These are phyloP conservation scores for Aspergillus sclerotiicarbonarius DNA, from an alignment of 495 filamentous ascomycete species.

Conservation along the genomic window DNA sequence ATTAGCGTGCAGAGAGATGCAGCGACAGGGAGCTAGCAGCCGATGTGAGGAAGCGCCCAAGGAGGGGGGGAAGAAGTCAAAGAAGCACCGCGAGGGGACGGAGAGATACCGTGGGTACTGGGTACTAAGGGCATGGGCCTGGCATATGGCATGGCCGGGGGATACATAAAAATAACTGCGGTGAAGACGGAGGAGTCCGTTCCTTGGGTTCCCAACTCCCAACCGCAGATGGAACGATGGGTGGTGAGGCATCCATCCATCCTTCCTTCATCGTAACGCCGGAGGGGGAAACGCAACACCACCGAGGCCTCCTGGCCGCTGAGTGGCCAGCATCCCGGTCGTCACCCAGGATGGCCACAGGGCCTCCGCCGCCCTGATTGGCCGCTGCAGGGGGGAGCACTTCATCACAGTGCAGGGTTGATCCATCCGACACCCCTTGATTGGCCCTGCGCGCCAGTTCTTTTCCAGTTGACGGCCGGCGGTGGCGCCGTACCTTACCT, in stretches of 20 bases:
- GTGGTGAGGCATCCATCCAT: too few species aligned
- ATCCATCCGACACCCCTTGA: constrained; percentile 1
- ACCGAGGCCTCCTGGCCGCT: too few species aligned
- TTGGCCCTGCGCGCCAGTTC: not conserved
- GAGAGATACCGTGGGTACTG: too few species aligned
- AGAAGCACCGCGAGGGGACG: not conserved
- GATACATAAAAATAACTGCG: not conserved
- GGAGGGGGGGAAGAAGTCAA: constrained; percentile 3
- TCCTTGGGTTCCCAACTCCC: too few species aligned
- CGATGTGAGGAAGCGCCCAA: constrained; percentile 5
- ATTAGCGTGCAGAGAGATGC: constrained; percentile 20
- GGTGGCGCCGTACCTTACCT: not conserved
- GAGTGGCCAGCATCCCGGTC: too few species aligned
- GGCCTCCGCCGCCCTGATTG: not conserved
- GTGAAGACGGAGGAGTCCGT: not conserved
- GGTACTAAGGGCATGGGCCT: too few species aligned
- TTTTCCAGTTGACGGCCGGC: not conserved
- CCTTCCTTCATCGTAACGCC: too few species aligned
- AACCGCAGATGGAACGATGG: too few species aligned
- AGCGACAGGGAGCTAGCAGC: constrained; percentile 13
- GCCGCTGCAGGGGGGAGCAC: constrained; percentile 13
- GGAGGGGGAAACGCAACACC: too few species aligned
- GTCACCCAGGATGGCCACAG: not conserved
- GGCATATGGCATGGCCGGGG: too few species aligned
- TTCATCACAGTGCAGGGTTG: constrained; percentile 22